A percentile compares a stretch with the other conserved stretches of the same genome.
phyloP scores from a whole-genome alignment of 1,139 yeast genomes.

The Geotrichum macrosporum region DNA sequence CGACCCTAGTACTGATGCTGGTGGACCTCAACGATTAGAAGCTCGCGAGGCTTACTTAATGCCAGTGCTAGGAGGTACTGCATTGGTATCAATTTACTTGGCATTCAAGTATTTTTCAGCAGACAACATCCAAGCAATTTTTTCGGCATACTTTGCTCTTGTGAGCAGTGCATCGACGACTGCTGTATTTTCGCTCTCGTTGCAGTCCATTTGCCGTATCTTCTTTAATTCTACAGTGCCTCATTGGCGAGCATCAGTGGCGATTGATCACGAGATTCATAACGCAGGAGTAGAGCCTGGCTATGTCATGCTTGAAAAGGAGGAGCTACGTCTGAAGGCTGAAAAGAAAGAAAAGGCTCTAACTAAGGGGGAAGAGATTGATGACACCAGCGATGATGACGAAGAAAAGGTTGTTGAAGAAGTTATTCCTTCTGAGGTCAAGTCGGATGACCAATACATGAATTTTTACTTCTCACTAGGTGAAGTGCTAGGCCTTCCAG shows the following conservation, averaged over 20 bases:
- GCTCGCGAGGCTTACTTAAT: slow-evolving; percentile 39
- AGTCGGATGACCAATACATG: slow-evolving; percentile 15
- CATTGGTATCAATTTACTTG: slow-evolving; percentile 41
- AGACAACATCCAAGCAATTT: slow-evolving; percentile 33
- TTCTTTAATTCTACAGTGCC: slow-evolving; percentile 27
- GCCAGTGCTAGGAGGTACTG: slow-evolving; percentile 44
- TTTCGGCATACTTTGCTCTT: slow-evolving; percentile 39
- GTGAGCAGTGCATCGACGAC: slow-evolving; percentile 35
- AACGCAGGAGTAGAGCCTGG: slow-evolving; percentile 33
- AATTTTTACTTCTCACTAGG: slow-evolving; percentile 26
- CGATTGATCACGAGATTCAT: slow-evolving; percentile 35
- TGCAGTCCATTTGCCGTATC: slow-evolving; percentile 32
- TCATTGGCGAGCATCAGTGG: slow-evolving; percentile 36
- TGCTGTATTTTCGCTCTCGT: slow-evolving; percentile 29
- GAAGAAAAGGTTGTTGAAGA: slow-evolving; percentile 21
- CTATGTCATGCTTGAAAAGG: slow-evolving; percentile 10
- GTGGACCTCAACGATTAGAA: slow-evolving; percentile 22
- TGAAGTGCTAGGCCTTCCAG: slow-evolving; percentile 35
- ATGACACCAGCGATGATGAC: slow-evolving; percentile 25
- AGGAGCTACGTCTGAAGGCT: slow-evolving; percentile 4
- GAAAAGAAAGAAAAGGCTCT: slow-evolving; percentile 2
- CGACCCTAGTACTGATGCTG: slow-evolving; percentile 19
- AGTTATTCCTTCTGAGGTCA: slow-evolving; percentile 13
- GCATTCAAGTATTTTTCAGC: slow-evolving; percentile 37
- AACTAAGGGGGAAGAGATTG: slow-evolving; percentile 19